Evolutionary conservation across 2,329 filamentous ascomycete species (phyloP), one percentile per base, ranked within the genome.

Genomic region (Diaporthe batatas): DNA sequence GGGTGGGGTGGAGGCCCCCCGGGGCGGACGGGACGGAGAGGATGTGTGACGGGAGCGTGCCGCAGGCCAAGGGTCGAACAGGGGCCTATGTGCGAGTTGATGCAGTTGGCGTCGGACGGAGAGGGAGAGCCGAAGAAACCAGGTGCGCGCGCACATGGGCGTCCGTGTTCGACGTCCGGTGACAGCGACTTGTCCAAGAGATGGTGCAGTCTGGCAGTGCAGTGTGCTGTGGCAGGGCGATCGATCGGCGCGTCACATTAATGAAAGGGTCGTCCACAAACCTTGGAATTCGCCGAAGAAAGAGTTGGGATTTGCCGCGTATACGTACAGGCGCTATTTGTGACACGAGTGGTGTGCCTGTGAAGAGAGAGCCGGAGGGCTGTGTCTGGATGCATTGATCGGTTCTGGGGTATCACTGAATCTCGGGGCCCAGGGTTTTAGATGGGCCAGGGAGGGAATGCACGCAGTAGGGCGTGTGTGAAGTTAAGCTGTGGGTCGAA

Each of bases 241-340:
- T 53, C 62, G 47, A 67, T 67, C 62, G 62, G 47, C 62, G 62
- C 62, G 32, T 67, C 62, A 53, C n/a, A 34, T 53, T 53, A 67
- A 67, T 67, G 62, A 67, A 62, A 67, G 62, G 62, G 62, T 39
- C 39, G 62, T 47, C 62, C 62, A 67, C 62, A 67, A 67, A 29
- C 2, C 29, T 29, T 29, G 29, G 29, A 29, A 67, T 53, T 53
- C 32, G 47, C 62, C 62, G 62, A 67, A 21, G 16, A 32, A 25
- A n/a, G 47, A 42, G 14, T 18, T 39, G n/a, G 62, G 32, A 67
- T 39, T 18, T 25, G n/a, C 62, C 18, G 44, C 32, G 62, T 67
- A 67, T 39, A 39, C 62, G 62, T 67, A 39, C 53, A 53, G 47
- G 12, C 62, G 3, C 49, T 6, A 6, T 39, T 7, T 25, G 62